phyloP scores from a whole-genome alignment of 2,329 filamentous ascomycete species.

The Nannizzia gypsea region DNA sequence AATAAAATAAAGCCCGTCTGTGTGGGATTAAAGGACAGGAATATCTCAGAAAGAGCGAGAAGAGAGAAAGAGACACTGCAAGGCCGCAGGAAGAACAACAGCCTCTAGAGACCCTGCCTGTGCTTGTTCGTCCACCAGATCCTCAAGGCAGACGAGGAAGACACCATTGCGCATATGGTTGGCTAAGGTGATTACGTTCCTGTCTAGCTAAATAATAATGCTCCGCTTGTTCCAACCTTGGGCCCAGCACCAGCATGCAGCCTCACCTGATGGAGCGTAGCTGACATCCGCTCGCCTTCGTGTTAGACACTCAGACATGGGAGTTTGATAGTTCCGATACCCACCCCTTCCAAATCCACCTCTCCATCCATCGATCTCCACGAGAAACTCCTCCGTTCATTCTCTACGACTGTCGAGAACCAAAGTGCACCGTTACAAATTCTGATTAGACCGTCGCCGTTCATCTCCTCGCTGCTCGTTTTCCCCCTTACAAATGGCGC shows the following conservation, averaged over 20 bases:
- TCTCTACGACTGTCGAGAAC: too few relatives aligned
- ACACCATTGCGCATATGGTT: neutral
- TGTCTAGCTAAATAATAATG: neutral
- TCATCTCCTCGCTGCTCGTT: slow-evolving; percentile 6
- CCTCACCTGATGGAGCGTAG: neutral
- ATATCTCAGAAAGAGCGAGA: too few relatives aligned
- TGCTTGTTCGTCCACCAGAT: neutral
- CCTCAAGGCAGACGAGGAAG: neutral
- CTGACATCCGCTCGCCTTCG: neutral
- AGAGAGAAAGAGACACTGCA: too few relatives aligned
- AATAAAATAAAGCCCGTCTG: too few relatives aligned
- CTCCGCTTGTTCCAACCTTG: neutral
- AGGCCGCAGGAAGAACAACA: too few relatives aligned
- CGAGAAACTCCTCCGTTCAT: too few relatives aligned
- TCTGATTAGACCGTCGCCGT: neutral
- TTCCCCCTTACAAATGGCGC: slow-evolving; percentile 25
- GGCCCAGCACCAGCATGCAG: neutral
- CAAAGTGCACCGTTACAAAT: neutral
- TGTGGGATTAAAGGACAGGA: too few relatives aligned
- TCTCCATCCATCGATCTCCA: neutral
- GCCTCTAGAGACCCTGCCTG: neutral
- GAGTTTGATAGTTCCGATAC: neutral
- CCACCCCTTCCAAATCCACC: neutral
- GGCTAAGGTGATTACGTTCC: neutral
- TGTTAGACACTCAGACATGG: neutral